Conservation (phyloP, 768 basidiomycete genomes). For the Leccinum incarnatum region DNA sequence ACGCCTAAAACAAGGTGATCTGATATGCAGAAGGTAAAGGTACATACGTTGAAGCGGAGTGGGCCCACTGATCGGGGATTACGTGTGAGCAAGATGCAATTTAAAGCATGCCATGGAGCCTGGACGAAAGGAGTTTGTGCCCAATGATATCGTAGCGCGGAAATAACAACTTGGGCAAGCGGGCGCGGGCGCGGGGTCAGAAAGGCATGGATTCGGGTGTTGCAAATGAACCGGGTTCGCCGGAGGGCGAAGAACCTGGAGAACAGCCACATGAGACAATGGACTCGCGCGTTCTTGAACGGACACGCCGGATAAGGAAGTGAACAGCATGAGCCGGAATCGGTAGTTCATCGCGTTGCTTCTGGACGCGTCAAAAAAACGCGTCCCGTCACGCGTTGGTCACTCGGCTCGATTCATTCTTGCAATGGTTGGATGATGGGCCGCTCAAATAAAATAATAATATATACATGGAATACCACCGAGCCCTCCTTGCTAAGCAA, state of each 20-base stretch:
- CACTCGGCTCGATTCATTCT: conserved; percentile 17
- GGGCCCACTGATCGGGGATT: conserved; percentile 21
- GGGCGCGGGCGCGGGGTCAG: conserved; percentile 20
- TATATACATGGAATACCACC: conserved; percentile 17
- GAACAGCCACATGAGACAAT: conserved; percentile 25
- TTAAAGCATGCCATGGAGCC: neutral
- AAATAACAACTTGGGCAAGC: conserved; percentile 21
- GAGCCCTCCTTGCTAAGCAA: neutral
- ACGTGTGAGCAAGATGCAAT: conserved; percentile 23
- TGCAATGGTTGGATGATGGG: neutral
- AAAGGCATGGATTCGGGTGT: conserved; percentile 20
- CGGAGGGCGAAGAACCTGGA: conserved; percentile 19
- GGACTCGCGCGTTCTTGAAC: conserved; percentile 16
- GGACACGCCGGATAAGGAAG: conserved; percentile 18
- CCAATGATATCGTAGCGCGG: conserved; percentile 18
- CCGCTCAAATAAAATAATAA: neutral
- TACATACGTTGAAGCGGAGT: conserved; percentile 9
- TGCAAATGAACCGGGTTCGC: conserved; percentile 26
- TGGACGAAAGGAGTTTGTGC: conserved; percentile 15
- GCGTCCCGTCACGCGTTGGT: conserved; percentile 26
- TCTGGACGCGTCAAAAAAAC: conserved; percentile 24
- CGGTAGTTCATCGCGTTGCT: conserved; percentile 12
- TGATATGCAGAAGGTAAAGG: conserved; percentile 17
- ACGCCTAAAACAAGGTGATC: conserved; percentile 16
- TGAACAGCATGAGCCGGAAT: conserved; percentile 9